phyloP scores from a whole-genome alignment of 768 basidiomycete genomes.

The Austroboletus festivus region DNA sequence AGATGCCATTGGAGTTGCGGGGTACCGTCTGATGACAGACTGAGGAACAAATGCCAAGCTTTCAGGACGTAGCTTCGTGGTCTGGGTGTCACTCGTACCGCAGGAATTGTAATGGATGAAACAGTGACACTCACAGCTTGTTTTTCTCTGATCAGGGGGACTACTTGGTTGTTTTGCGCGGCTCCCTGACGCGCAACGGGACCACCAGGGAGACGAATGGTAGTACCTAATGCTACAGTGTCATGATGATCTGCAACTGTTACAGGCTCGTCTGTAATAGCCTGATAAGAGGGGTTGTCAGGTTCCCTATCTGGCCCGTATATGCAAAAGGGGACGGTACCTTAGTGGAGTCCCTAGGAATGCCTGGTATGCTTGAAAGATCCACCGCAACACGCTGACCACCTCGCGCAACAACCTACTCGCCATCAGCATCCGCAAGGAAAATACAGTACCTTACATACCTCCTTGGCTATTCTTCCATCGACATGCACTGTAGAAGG shows the following conservation, averaged over 20 bases:
- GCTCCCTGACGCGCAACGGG: background rate
- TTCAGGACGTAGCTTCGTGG: conserved; percentile 14
- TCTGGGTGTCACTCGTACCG: conserved; percentile 1
- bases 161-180: background rate
- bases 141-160: no score
- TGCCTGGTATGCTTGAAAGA: no score
- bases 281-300: conserved; percentile 7
- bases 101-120: background rate
- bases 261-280: background rate
- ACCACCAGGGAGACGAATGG: background rate
- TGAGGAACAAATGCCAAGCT: conserved; percentile 25
- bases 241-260: background rate
- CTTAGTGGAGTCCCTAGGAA: no score
- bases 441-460: background rate
- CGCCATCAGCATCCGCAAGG: background rate
- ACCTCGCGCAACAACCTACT: conserved; percentile 1
- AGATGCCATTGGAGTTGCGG: conserved; percentile 4
- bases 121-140: no score
- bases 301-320: background rate
- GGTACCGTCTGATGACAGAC: conserved; percentile 25
- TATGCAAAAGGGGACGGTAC: background rate
- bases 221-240: background rate
- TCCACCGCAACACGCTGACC: background rate
- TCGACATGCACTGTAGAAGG: background rate
- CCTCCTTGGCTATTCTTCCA: background rate